These are phyloP conservation scores for Botrytis pseudocinerea DNA, from an alignment of 2,329 filamentous ascomycete species.

Conservation along the genomic window DNA sequence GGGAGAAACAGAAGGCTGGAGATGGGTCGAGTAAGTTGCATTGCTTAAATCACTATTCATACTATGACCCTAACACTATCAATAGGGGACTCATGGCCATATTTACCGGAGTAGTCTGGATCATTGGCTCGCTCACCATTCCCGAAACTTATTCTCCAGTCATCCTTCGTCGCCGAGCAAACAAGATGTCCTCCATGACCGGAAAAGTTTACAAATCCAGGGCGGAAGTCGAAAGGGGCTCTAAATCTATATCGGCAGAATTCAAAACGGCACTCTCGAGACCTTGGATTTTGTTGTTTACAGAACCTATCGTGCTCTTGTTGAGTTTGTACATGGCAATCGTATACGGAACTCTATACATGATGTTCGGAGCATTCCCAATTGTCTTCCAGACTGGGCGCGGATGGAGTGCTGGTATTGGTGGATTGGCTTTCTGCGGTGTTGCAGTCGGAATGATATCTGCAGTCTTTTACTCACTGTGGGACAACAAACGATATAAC, in stretches of 20 bases:
- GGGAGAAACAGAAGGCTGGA: slow-evolving; percentile 64
- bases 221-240: slow-evolving; percentile 64
- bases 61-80: not conserved
- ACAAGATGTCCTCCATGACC: slow-evolving; percentile 54
- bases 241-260: slow-evolving; percentile 54
- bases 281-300: slow-evolving; percentile 81
- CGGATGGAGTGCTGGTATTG: slow-evolving; percentile 59
- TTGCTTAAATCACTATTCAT: not conserved
- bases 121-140: slow-evolving; percentile 51
- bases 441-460: slow-evolving; percentile 65
- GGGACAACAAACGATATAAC: slow-evolving; percentile 56
- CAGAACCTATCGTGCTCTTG: slow-evolving; percentile 81
- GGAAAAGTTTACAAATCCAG: slow-evolving; percentile 68
- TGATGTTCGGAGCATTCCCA: slow-evolving; percentile 61
- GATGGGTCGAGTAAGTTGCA: slow-evolving; percentile 64
- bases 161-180: slow-evolving; percentile 71
- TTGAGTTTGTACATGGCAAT: slow-evolving; percentile 65
- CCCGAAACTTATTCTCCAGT: slow-evolving; percentile 65
- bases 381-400: slow-evolving; percentile 64
- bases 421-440: slow-evolving; percentile 66
- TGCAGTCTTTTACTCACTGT: slow-evolving; percentile 56
- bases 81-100: slow-evolving; percentile 55
- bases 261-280: slow-evolving; percentile 83
- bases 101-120: slow-evolving; percentile 67
- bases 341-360: slow-evolving; percentile 55